phyloP scores from a whole-genome alignment of 2,329 filamentous ascomycete species.

The Sporothrix schenckii region DNA sequence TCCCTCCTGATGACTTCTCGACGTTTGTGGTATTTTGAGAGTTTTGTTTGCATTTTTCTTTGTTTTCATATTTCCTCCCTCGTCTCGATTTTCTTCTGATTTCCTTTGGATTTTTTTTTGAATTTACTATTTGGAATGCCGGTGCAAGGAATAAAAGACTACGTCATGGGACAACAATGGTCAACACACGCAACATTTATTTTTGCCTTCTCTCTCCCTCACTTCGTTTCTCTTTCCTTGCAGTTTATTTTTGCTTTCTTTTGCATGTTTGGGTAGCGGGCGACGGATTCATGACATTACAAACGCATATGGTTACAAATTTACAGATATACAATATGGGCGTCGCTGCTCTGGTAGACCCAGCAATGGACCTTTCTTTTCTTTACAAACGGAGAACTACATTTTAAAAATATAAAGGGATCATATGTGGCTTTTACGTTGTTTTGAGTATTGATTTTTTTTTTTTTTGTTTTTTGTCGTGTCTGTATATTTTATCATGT shows the following conservation, averaged over 20 bases:
- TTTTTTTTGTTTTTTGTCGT: too few species aligned
- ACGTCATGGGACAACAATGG: slow-evolving; percentile 16
- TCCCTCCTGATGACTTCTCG: too few species aligned
- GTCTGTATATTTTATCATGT: too few species aligned
- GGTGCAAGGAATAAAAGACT: slow-evolving; percentile 24
- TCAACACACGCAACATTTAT: not conserved
- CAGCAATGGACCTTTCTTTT: slow-evolving; percentile 7
- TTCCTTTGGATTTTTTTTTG: slow-evolving; percentile 6
- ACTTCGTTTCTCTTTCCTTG: not conserved
- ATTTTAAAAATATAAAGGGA: not conserved
- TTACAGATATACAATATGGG: slow-evolving; percentile 22
- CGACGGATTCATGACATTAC: slow-evolving; percentile 27
- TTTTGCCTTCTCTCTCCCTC: slow-evolving; percentile 2
- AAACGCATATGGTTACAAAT: slow-evolving; percentile 22
- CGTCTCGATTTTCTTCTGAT: not conserved
- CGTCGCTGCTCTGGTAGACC: slow-evolving; percentile 20
- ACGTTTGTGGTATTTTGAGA: too few species aligned
- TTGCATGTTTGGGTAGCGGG: slow-evolving; percentile 25
- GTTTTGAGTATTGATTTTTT: not conserved
- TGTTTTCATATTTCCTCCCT: too few species aligned
- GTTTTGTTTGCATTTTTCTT: too few species aligned
- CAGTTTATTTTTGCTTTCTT: not conserved
- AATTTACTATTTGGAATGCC: slow-evolving; percentile 20
- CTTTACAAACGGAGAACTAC: not conserved
- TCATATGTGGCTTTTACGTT: not conserved